phyloP scores from a whole-genome alignment of 1,139 yeast species.

The Hyphopichia pseudoburtonii region DNA sequence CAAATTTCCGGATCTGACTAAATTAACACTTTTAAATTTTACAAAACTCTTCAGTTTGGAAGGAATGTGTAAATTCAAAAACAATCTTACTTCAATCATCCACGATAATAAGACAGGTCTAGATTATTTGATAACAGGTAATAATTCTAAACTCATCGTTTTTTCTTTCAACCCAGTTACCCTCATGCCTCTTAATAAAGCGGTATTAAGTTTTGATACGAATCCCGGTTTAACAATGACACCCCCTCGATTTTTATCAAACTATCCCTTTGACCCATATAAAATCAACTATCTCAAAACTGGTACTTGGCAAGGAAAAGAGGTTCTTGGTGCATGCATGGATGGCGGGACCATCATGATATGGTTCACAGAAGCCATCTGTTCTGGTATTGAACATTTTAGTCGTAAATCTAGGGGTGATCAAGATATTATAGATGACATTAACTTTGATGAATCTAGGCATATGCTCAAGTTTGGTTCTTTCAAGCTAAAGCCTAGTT shows the following conservation, averaged over 20 bases:
- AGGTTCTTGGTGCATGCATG: conserved; percentile 46
- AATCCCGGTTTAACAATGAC: conserved; percentile 39
- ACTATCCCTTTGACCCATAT: conserved; percentile 57
- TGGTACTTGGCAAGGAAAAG: conserved; percentile 26
- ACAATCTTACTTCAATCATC: conserved; percentile 28
- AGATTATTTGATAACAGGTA: conserved; percentile 27
- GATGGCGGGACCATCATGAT: conserved; percentile 60
- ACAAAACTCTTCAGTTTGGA: conserved; percentile 19
- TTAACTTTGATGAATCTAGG: neutral
- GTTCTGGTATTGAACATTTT: conserved; percentile 16
- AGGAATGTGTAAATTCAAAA: conserved; percentile 31
- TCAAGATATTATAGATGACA: conserved; percentile 1
- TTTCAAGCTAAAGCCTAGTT: conserved; percentile 31
- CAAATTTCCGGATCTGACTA: conserved; percentile 29
- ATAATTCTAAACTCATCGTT: conserved; percentile 30
- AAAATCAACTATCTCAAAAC: conserved; percentile 48
- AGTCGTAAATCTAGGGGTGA: neutral
- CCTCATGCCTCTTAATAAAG: conserved; percentile 18
- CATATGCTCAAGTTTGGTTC: conserved; percentile 14
- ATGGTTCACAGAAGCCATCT: conserved; percentile 36
- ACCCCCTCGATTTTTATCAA: conserved; percentile 38
- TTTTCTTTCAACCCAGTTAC: conserved; percentile 25
- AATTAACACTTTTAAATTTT: conserved; percentile 22
- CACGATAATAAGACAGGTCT: conserved; percentile 8
- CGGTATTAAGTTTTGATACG: conserved; percentile 37